Evolutionary conservation across 306 rosid genomes (phyloP).

Genomic region (Biancaea sappan): DNA sequence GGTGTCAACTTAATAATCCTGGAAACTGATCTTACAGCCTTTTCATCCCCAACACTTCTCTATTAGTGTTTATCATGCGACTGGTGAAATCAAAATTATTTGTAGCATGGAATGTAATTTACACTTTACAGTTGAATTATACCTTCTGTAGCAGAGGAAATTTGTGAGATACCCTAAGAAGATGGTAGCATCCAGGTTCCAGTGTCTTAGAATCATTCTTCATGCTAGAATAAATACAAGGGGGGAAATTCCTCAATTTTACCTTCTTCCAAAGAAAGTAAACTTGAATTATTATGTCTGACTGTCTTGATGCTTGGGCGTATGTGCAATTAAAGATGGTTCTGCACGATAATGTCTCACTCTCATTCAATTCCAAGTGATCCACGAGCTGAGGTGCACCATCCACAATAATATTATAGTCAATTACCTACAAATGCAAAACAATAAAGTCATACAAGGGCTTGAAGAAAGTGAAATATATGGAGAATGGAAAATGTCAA

Average conservation of each 20-base stretch:
- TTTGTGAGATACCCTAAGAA: conserved; percentile 72
- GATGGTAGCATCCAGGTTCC: conserved; percentile 64
- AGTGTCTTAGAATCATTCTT: conserved; percentile 48
- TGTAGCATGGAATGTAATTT: conserved; percentile 23
- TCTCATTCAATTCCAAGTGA: conserved; percentile 37
- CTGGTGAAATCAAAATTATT: conserved; percentile 23
- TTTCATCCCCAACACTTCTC: conserved; percentile 22
- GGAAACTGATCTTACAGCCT: conserved; percentile 6
- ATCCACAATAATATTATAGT: conserved; percentile 68
- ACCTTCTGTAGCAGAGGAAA: conserved; percentile 72
- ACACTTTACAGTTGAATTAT: conserved; percentile 21
- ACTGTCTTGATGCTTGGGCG: conserved; percentile 41
- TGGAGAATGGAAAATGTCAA: not conserved
- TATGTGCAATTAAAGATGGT: conserved; percentile 50
- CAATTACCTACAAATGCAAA: conserved; percentile 60
- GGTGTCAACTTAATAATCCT: conserved; percentile 5
- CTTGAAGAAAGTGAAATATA: conserved; percentile 19
- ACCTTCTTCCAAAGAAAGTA: conserved; percentile 59
- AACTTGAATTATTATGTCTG: conserved; percentile 44
- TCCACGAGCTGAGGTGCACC: conserved; percentile 49
- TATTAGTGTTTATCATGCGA: conserved; percentile 15
- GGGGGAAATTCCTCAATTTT: conserved; percentile 54
- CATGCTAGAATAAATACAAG: conserved; percentile 35
- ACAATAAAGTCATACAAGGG: conserved; percentile 29
- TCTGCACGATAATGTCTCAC: conserved; percentile 62